phyloP scores from a whole-genome alignment of 2,329 filamentous ascomycete genomes.

The Trichoderma cornu-damae region DNA sequence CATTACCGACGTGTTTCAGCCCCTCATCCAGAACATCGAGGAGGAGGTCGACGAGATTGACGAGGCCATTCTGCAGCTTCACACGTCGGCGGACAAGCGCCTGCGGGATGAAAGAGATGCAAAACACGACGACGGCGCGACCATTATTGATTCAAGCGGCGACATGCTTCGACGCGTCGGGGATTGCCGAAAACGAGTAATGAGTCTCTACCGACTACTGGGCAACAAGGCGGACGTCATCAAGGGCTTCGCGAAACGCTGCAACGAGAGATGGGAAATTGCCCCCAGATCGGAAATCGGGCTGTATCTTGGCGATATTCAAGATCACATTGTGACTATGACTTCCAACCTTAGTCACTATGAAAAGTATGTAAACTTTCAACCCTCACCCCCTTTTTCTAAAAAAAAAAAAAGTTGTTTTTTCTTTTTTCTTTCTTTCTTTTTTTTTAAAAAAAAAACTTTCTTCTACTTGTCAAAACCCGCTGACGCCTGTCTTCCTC shows the following conservation, averaged over 20 bases:
- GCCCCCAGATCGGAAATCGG: conserved; percentile 93
- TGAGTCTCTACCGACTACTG: conserved; percentile 85
- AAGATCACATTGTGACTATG: conserved; percentile 99
- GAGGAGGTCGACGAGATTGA: conserved; percentile 97
- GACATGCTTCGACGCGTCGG: conserved; percentile 92
- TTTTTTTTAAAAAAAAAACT: no score
- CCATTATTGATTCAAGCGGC: conserved; percentile 47
- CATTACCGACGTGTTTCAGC: conserved; percentile 93
- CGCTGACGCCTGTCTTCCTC: background rate
- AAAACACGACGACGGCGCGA: conserved; percentile 41
- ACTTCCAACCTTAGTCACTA: conserved; percentile 93
- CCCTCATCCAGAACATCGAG: conserved; percentile 87
- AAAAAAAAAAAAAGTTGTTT: no score
- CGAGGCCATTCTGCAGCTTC: conserved; percentile 78
- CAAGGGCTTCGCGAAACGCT: conserved; percentile 96
- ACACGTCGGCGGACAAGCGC: conserved; percentile 52
- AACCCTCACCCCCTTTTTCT: background rate
- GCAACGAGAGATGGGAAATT: conserved; percentile 97
- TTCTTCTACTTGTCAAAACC: no score
- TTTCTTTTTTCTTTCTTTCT: no score
- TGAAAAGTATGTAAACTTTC: conserved; percentile 64
- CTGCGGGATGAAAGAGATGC: conserved; percentile 41
- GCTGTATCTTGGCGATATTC: conserved; percentile 95
- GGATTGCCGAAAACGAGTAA: conserved; percentile 93
- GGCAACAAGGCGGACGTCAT: conserved; percentile 99